Conservation (phyloP, 805 yeast genomes). For the Candida suzukii region DNA sequence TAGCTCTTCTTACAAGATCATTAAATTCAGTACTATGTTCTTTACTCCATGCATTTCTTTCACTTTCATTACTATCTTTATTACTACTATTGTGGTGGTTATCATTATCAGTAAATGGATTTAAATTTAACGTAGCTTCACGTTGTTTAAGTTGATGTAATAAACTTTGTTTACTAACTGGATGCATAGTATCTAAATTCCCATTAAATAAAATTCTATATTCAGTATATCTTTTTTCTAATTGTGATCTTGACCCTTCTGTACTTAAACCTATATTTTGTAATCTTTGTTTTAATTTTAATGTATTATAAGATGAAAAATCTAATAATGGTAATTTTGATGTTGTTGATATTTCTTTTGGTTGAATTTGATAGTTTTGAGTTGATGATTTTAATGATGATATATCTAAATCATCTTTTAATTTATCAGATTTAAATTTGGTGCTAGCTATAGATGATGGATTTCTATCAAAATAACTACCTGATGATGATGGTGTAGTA, state of each 20-base stretch:
- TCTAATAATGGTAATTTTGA: constrained; percentile 56
- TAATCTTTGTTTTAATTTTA: constrained; percentile 57
- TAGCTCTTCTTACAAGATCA: constrained; percentile 20
- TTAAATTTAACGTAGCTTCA: constrained; percentile 40
- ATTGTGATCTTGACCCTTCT: constrained; percentile 52
- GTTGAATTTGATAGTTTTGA: constrained; percentile 16
- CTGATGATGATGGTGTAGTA: too few relatives aligned
- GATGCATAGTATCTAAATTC: constrained; percentile 65
- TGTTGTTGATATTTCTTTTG: constrained; percentile 9
- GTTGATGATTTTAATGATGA: too few relatives aligned
- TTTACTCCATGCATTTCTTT: constrained; percentile 15
- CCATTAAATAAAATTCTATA: constrained; percentile 76
- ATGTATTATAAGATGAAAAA: constrained; percentile 48
- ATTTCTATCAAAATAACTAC: background rate
- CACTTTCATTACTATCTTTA: constrained; percentile 26
- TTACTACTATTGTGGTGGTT: constrained; percentile 22
- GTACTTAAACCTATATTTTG: constrained; percentile 47
- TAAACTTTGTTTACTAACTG: constrained; percentile 49
- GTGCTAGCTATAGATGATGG: background rate
- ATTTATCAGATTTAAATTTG: background rate
- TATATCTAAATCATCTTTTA: too few relatives aligned
- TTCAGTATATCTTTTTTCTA: constrained; percentile 70
- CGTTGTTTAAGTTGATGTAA: constrained; percentile 54
- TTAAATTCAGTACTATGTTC: constrained; percentile 16
- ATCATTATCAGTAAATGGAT: constrained; percentile 9